Conservation (phyloP, 2,329 filamentous ascomycete species). For the Xylaria polymorpha region DNA sequence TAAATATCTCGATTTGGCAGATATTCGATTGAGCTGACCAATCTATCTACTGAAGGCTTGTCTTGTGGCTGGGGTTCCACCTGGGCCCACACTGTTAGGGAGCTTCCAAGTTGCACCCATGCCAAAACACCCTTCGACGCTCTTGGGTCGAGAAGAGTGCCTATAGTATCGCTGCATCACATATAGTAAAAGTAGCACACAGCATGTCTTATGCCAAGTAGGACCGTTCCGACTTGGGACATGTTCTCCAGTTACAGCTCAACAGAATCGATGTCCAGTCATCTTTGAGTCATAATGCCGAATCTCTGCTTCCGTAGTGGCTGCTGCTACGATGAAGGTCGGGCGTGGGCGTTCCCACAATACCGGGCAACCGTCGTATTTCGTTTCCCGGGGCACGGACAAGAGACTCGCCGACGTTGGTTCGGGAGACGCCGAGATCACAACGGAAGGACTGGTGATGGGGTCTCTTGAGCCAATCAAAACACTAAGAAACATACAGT, state of each 20-base stretch:
- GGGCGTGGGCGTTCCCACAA: background rate
- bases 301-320: background rate
- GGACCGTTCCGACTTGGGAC: background rate
- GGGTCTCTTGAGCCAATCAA: constrained; percentile 10
- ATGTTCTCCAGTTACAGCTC: background rate
- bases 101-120: too few relatives aligned
- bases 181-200: background rate
- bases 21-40: background rate
- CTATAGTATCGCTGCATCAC: background rate
- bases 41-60: too few relatives aligned
- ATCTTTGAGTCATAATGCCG: background rate
- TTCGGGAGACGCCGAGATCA: background rate
- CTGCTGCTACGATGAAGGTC: background rate
- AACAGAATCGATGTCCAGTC: background rate
- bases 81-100: too few relatives aligned
- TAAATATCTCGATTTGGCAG: background rate
- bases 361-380: constrained; percentile 15
- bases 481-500: background rate
- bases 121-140: background rate
- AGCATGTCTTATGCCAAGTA: background rate
- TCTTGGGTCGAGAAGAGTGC: background rate
- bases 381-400: constrained; percentile 21
- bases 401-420: constrained; percentile 5
- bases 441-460: background rate
- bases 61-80: too few relatives aligned